Percentiles rank a stretch among this genome's conserved stretches.
Conservation (phyloP, 495 filamentous ascomycete species). For the Xylaria longipes region DNA sequence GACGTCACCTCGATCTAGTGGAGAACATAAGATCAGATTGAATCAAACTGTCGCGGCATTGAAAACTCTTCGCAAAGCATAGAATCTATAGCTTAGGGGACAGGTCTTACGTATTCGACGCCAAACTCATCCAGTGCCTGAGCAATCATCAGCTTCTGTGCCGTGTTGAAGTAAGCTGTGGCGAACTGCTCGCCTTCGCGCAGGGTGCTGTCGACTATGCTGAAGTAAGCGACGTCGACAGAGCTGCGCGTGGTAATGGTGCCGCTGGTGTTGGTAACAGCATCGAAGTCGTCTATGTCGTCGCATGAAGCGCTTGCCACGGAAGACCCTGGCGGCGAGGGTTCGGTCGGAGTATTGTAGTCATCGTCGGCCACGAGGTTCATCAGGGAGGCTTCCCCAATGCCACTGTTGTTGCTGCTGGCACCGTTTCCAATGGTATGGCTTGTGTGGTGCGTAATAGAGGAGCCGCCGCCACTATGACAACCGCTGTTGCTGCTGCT, state of each 20-base stretch:
- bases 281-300: neutral
- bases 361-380: neutral
- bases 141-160: slow-evolving; percentile 88
- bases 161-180: slow-evolving; percentile 87
- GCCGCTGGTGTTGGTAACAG: neutral
- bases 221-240: slow-evolving; percentile 78
- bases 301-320: neutral
- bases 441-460: neutral
- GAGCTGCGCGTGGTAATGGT: neutral
- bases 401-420: neutral
- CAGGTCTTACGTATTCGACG: slow-evolving; percentile 76
- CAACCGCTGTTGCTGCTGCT: slow-evolving; percentile 1
- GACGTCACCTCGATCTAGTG: slow-evolving; percentile 68
- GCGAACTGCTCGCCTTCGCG: slow-evolving; percentile 90
- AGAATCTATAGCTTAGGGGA: neutral
- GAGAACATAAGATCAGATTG: neutral
- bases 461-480: neutral
- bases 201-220: slow-evolving; percentile 93
- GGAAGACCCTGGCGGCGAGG: neutral
- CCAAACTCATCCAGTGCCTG: slow-evolving; percentile 84
- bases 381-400: neutral
- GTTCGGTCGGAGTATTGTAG: neutral
- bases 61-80: neutral
- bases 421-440: neutral
- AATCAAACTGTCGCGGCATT: neutral